phyloP scores from a whole-genome alignment of 129 eudicot genomes.

The Kitagawia praeruptora region DNA sequence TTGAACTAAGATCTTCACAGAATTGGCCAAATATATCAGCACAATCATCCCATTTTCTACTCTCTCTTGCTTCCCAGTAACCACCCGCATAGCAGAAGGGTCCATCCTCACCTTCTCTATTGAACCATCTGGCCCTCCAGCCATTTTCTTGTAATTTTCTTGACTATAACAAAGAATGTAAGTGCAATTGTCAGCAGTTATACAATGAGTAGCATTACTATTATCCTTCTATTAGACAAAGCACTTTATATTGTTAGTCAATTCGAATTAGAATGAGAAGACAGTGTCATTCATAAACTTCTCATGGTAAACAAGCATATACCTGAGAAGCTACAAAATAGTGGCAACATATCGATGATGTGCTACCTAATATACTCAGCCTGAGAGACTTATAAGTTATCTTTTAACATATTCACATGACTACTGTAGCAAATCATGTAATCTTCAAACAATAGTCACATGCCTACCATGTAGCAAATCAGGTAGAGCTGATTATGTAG shows the following conservation, averaged over 20 bases:
- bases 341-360: not conserved
- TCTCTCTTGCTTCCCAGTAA: conserved; percentile 77
- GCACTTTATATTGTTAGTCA: not conserved
- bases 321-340: not conserved
- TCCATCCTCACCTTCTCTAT: conserved; percentile 51
- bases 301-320: not conserved
- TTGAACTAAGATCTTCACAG: conserved; percentile 31
- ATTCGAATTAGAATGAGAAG: not conserved
- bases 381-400: not conserved
- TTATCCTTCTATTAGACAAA: not conserved
- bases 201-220: not conserved
- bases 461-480: not conserved
- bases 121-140: conserved; percentile 84
- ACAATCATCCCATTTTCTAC: conserved; percentile 55
- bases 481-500: not conserved
- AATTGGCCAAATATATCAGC: conserved; percentile 66
- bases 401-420: not conserved
- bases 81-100: conserved; percentile 67
- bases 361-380: not conserved
- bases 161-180: conserved; percentile 38
- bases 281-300: not conserved
- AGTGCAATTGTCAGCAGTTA: not conserved
- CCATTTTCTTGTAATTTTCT: conserved; percentile 84
- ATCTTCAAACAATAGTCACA: not conserved
- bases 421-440: not conserved